Base-by-base conservation (phyloP, 805 yeast species). In the Blastobotrys terrestris region DNA sequence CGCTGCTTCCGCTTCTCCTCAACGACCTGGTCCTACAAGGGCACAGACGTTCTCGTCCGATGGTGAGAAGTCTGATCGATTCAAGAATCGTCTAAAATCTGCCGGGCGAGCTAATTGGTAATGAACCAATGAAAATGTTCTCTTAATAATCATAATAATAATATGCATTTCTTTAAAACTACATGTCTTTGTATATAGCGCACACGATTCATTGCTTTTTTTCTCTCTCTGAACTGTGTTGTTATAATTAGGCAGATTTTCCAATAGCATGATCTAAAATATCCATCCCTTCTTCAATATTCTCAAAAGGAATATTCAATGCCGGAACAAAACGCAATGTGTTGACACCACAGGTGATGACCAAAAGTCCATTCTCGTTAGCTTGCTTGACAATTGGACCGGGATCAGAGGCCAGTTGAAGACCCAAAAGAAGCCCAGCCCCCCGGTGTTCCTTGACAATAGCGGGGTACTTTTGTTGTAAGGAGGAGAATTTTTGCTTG, bases 271-370 rank as follows among this genome's bases (percentile, higher is more conserved):
- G 66, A 53, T 79, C 84, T 54, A 92, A 78, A 44, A 90, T 79
- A 13, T 75, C 76, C 49, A 94, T 69, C 35, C 98, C 99, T 57
- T 81, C 78, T 44, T 74, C 74, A 43, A 89, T 81, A 41, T 77
- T 80, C 26, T 80, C 83, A 50, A 84, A 82, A 26, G 81, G 83
- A 55, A 91, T 89, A 60, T 85, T 90, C 65, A 94, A 76, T 5
- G 98, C 94, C 31, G 99, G 99, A 31, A 92, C 94, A 58, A 94
- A 76, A 71, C 99, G 81, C 51, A 94, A 73, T 7, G 94, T 92
- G 67, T 90, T 89, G 60, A 86, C 84, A 45, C 98, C 99, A 4
- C 97, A 96, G 18, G 96, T 86, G 53, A 94, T 87, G 20, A 90
- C 80, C 54, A 94, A 73, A 58, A 94, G 72, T 2, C 98, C 97